Base-by-base conservation (phyloP, 2,329 filamentous ascomycete species). In the Sporothrix phasma region DNA sequence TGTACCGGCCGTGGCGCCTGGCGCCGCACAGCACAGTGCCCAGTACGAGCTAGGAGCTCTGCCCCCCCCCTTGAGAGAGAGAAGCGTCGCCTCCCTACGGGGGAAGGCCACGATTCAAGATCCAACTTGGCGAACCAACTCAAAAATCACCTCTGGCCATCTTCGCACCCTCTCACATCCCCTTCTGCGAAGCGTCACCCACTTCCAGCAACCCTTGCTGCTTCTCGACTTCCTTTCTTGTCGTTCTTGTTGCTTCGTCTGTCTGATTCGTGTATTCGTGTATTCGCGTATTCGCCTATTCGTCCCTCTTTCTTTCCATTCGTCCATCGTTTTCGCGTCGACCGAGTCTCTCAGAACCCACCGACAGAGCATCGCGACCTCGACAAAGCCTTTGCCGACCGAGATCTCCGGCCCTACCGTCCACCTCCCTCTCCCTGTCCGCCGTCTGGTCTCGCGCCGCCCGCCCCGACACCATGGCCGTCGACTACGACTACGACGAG, bases 401-500 rank as follows among this genome's bases (percentile, higher is more conserved):
- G 22, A 19, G 5, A 15, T 47, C 29, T 2, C 8, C 24, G 22
- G 15, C 3, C 24, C 29, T 2, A 17, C 24, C 24, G 22, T 15
- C 29, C 10, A 8, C 22, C n/a, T 8, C n/a, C 19, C 19, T 17
- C 8, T 22, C 8, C 4, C 11, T 19, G 2, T 8, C 31, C 17
- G 2, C 2, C 31, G 5, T 46, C 31, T 41, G 46, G 58, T 49
- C 51, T 39, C 39, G 37, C 19, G 54, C 54, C 56, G 24, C 39
- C 19, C 43, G 10, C 54, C n/a, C n/a, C 43, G 41, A 49, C 78
- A 87, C 80, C 75, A 94, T 94, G 86, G 92, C 88, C 74, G 90
- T 89, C 73, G 93, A 97, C 77, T 99, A 99, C 82, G 95, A 90
- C 72, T 99, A 99, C 80, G 94, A 99, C 84, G 90, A 96, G 74